A percentile compares a stretch with the other conserved stretches of the same genome.
These are phyloP conservation scores for Gossypium aridum DNA, from an alignment of 441 rosid genomes.

Conservation along the genomic window DNA sequence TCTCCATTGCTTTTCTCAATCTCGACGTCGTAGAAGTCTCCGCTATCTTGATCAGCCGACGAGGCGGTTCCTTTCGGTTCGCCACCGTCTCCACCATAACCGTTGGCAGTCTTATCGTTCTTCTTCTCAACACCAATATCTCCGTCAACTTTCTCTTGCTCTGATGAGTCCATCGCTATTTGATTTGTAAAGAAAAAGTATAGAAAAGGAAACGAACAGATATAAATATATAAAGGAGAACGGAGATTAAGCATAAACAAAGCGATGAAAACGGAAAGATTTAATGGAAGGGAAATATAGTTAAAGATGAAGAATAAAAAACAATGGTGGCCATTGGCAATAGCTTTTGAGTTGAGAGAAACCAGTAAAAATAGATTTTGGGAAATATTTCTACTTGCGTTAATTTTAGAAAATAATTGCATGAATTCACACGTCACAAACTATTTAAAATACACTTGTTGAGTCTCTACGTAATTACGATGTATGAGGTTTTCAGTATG, in stretches of 20 bases:
- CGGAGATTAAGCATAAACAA: neutral
- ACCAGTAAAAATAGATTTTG: too few relatives aligned
- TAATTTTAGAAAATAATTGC: too few relatives aligned
- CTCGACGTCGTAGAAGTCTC: constrained; percentile 7
- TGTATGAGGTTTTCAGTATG: too few relatives aligned
- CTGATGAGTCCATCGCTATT: neutral
- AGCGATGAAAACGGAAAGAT: constrained; percentile 25
- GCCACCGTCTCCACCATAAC: neutral
- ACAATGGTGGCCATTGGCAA: neutral
- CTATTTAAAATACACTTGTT: too few relatives aligned
- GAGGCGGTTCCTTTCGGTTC: neutral
- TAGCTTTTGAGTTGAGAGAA: neutral
- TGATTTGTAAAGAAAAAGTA: neutral
- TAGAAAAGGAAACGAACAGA: neutral
- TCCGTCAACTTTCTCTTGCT: neutral
- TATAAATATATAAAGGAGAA: neutral
- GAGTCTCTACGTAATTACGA: too few relatives aligned
- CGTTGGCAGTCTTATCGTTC: neutral
- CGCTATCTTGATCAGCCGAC: neutral
- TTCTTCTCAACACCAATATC: neutral
- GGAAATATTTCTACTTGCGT: too few relatives aligned
- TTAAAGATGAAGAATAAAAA: neutral
- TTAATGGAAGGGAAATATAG: constrained; percentile 12
- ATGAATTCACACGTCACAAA: too few relatives aligned
- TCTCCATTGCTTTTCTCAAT: neutral